phyloP scores from a whole-genome alignment of 225 moss, liverwort and hornwort species.

The Pleurozium schreberi region DNA sequence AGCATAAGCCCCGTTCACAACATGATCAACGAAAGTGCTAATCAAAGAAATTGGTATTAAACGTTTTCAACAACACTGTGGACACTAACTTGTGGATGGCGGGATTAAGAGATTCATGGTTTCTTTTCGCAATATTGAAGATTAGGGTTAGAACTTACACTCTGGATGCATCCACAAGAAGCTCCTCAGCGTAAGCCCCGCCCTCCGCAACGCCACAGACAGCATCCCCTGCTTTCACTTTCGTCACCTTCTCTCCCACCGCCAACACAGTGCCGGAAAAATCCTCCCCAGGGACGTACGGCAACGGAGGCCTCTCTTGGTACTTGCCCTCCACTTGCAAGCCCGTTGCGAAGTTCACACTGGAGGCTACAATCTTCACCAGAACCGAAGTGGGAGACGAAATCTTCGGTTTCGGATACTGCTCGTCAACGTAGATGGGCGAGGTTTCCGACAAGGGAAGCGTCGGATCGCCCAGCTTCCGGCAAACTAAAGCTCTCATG shows the following conservation, averaged over 20 bases:
- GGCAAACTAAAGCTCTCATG: constrained; percentile 74
- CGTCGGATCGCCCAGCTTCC: constrained; percentile 69
- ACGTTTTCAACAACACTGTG: background rate
- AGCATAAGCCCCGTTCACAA: constrained; percentile 32
- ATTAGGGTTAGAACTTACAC: constrained; percentile 6
- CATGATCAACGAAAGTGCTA: background rate
- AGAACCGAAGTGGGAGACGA: constrained; percentile 51
- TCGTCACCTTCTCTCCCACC: constrained; percentile 47
- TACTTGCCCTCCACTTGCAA: constrained; percentile 76
- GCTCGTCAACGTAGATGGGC: constrained; percentile 39
- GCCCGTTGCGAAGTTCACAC: constrained; percentile 79
- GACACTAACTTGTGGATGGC: background rate
- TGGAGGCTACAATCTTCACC: constrained; percentile 51
- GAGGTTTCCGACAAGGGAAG: constrained; percentile 54
- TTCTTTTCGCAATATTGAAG: background rate
- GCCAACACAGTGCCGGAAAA: constrained; percentile 70
- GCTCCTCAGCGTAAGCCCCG: constrained; percentile 68
- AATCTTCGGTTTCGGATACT: constrained; percentile 43
- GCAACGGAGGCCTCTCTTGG: constrained; percentile 78
- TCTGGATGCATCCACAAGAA: constrained; percentile 32
- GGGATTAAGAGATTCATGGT: background rate
- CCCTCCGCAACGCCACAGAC: constrained; percentile 41
- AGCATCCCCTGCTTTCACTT: constrained; percentile 62
- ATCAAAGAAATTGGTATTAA: background rate
- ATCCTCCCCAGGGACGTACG: constrained; percentile 74